Conservation (phyloP, 2,329 filamentous ascomycete genomes). For the Ilyonectria robusta region DNA sequence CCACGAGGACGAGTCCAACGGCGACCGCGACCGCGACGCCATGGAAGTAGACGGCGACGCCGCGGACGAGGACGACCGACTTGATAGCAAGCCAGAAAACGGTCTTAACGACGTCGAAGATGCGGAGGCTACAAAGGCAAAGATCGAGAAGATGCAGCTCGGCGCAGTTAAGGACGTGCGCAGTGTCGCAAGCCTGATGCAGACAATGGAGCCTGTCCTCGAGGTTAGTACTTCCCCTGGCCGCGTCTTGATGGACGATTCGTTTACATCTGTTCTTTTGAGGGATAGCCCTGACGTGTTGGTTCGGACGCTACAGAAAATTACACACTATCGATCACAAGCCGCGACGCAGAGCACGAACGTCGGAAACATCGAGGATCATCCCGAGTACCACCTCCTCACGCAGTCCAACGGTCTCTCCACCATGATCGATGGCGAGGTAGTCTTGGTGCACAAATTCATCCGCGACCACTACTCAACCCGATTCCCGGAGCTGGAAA, state of each 20-base stretch:
- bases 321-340: constrained; percentile 80
- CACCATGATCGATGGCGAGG: constrained; percentile 92
- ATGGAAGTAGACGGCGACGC: constrained; percentile 58
- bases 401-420: constrained; percentile 92
- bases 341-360: constrained; percentile 75
- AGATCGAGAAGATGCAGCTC: constrained; percentile 87
- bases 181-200: constrained; percentile 85
- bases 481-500: constrained; percentile 93
- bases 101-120: constrained; percentile 69
- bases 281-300: constrained; percentile 78
- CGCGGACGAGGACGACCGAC: constrained; percentile 67
- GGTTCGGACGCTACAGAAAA: constrained; percentile 76
- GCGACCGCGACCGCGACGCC: constrained; percentile 67
- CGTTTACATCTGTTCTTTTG: constrained; percentile 74
- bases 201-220: constrained; percentile 83
- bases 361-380: constrained; percentile 89
- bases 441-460: constrained; percentile 94
- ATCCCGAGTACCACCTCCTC: constrained; percentile 90
- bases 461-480: constrained; percentile 96
- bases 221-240: constrained; percentile 74
- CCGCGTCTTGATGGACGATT: constrained; percentile 49
- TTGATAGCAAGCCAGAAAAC: constrained; percentile 59
- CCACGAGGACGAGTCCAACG: constrained; percentile 57
- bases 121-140: constrained; percentile 80
- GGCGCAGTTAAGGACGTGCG: constrained; percentile 82